phyloP scores from a whole-genome alignment of 495 filamentous ascomycete genomes.

The Neurospora terricola region DNA sequence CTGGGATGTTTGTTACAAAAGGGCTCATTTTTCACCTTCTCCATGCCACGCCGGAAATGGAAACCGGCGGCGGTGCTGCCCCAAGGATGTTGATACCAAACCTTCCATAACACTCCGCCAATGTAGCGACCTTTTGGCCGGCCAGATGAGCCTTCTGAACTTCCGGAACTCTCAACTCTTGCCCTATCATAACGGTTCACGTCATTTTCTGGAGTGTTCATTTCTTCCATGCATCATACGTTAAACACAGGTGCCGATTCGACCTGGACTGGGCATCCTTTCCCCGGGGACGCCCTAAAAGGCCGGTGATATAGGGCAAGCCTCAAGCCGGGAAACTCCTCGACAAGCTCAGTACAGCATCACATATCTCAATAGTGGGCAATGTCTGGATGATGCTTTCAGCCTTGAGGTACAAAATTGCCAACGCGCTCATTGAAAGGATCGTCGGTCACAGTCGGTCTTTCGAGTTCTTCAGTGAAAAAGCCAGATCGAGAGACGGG shows the following conservation, averaged over 20 bases:
- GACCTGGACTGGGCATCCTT: neutral
- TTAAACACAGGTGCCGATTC: neutral
- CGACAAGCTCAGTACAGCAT: neutral
- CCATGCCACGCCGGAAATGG: neutral
- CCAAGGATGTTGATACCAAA: neutral
- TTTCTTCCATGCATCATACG: neutral
- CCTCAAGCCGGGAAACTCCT: neutral
- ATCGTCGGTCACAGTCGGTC: neutral
- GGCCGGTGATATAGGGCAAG: neutral
- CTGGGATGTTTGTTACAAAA: neutral
- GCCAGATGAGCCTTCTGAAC: neutral
- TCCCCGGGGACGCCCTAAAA: neutral
- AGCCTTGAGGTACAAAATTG: neutral
- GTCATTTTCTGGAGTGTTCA: neutral
- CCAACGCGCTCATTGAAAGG: neutral
- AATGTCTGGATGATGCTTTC: neutral
- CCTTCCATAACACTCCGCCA: neutral
- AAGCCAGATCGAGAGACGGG: neutral
- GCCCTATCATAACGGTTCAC: neutral
- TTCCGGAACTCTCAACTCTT: neutral
- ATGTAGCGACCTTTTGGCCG: neutral
- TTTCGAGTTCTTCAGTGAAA: neutral
- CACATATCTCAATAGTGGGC: neutral
- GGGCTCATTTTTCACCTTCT: neutral
- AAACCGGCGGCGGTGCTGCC: neutral